Conservation (phyloP, 441 rosid species). For the Raphanus hybrid region DNA sequence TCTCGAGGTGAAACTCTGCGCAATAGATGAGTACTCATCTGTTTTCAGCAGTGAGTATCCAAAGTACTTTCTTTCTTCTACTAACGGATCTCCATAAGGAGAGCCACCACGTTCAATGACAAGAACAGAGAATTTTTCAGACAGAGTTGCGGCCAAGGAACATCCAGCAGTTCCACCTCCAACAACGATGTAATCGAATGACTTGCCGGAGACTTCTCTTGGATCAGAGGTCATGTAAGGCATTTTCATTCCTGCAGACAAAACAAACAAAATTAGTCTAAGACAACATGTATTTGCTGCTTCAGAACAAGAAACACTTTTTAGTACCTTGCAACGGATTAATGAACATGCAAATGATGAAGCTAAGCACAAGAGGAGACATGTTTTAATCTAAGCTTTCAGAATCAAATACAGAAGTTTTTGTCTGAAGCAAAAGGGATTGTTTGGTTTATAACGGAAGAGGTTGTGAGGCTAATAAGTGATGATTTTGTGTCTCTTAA, state of each 20-base stretch:
- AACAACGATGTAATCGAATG: conserved; percentile 69
- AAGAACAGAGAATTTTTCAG: conserved; percentile 63
- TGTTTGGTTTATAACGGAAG: conserved; percentile 29
- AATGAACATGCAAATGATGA: conserved; percentile 30
- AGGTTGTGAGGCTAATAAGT: conserved; percentile 23
- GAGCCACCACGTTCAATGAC: conserved; percentile 73
- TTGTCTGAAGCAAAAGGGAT: conserved; percentile 17
- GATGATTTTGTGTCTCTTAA: conserved; percentile 30
- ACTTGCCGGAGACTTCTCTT: conserved; percentile 59
- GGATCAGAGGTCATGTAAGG: conserved; percentile 70
- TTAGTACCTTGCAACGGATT: conserved; percentile 25
- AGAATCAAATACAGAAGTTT: conserved; percentile 12
- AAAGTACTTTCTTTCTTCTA: conserved; percentile 47
- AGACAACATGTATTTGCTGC: too few relatives aligned
- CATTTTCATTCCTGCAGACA: conserved; percentile 32
- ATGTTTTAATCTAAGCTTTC: conserved; percentile 7
- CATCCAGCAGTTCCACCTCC: conserved; percentile 85
- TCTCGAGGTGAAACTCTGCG: conserved; percentile 62
- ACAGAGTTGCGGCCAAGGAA: conserved; percentile 70
- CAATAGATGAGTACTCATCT: conserved; percentile 59
- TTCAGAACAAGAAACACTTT: too few relatives aligned
- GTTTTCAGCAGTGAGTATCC: conserved; percentile 63
- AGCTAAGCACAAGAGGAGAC: conserved; percentile 29
- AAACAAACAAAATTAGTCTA: too few relatives aligned
- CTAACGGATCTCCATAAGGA: conserved; percentile 63